A percentile compares a stretch with the other conserved stretches of the same genome.
phyloP scores from a whole-genome alignment of 805 yeast genomes.

The Maudiozyma bulderi region DNA sequence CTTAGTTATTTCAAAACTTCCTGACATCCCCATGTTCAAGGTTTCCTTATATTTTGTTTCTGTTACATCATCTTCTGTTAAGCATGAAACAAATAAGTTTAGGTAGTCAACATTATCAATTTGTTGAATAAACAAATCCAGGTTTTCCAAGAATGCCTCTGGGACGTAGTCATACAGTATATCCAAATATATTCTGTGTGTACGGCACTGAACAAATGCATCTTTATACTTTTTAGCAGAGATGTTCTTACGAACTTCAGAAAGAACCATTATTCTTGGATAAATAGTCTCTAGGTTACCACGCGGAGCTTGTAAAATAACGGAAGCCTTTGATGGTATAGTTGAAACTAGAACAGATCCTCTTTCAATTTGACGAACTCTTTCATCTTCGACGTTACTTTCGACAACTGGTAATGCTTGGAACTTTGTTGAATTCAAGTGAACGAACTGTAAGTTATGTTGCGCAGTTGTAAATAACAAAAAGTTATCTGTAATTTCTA shows the following conservation, averaged over 20 bases:
- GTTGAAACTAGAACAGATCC: constrained; percentile 79
- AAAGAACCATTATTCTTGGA: constrained; percentile 85
- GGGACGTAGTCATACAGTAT: constrained; percentile 84
- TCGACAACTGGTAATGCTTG: constrained; percentile 33
- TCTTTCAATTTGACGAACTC: constrained; percentile 80
- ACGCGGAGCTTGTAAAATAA: constrained; percentile 86
- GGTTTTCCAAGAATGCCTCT: constrained; percentile 48
- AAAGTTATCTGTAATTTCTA: constrained; percentile 61
- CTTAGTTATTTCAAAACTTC: constrained; percentile 23
- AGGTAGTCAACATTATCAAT: constrained; percentile 64
- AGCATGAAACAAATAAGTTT: constrained; percentile 78
- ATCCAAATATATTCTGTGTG: constrained; percentile 87
- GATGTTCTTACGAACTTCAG: constrained; percentile 69
- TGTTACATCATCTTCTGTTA: constrained; percentile 80
- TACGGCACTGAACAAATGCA: constrained; percentile 81
- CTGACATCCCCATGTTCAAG: constrained; percentile 20
- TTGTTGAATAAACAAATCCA: constrained; percentile 60
- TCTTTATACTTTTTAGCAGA: constrained; percentile 43
- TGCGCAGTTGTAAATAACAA: constrained; percentile 82
- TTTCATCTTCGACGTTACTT: constrained; percentile 51
- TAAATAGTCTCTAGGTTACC: constrained; percentile 91
- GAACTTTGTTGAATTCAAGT: constrained; percentile 39
- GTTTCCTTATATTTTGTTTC: constrained; percentile 78
- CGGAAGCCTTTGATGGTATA: constrained; percentile 74
- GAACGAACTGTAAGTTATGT: constrained; percentile 72